Percentiles rank a stretch among this genome's conserved stretches.
phyloP scores from a whole-genome alignment of 2,329 filamentous ascomycete species.

The Aureobasidium sp. region DNA sequence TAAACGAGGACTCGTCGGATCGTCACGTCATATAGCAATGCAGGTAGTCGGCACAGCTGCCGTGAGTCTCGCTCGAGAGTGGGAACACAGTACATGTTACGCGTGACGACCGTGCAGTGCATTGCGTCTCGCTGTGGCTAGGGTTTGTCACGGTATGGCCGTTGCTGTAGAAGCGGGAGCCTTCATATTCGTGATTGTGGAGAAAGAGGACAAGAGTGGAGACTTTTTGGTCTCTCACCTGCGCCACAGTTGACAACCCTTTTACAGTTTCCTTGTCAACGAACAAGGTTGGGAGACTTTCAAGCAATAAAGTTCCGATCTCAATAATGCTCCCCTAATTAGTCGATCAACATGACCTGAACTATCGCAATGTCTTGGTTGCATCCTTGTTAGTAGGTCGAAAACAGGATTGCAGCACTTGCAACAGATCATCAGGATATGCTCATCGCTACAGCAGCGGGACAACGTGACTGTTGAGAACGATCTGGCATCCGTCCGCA shows the following conservation, averaged over 20 bases:
- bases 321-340: neutral
- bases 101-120: neutral
- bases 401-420: neutral
- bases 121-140: neutral
- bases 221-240: neutral
- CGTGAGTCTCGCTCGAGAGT: neutral
- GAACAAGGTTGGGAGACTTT: neutral
- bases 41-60: neutral
- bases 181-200: neutral
- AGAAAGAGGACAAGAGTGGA: neutral
- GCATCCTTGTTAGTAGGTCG: neutral
- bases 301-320: neutral
- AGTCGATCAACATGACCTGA: neutral
- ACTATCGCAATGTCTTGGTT: neutral
- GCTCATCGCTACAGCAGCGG: neutral
- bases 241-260: neutral
- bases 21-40: neutral
- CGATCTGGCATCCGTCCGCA: neutral
- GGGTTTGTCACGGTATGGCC: neutral
- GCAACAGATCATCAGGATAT: neutral
- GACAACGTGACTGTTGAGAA: neutral
- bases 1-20: neutral
- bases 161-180: constrained; percentile 9
- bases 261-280: neutral
- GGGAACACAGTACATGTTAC: neutral